Percentiles rank a stretch among this genome's conserved stretches.
phyloP scores from a whole-genome alignment of 2,329 filamentous ascomycete species.

The Nemania abortiva region DNA sequence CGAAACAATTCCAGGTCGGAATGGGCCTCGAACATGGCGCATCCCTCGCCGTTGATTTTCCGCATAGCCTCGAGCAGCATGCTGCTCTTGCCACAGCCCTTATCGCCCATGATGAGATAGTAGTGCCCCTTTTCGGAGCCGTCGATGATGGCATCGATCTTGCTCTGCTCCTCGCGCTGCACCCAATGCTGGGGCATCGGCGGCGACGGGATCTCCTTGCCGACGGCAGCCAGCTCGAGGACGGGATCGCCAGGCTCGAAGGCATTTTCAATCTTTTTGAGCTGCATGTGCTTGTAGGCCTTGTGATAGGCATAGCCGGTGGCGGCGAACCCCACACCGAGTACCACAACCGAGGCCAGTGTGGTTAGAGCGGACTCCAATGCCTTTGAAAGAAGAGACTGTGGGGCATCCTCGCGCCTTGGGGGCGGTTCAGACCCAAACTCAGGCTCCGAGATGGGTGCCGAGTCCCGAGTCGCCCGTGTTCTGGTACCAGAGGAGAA shows the following conservation, averaged over 20 bases:
- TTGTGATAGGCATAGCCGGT: constrained; percentile 84
- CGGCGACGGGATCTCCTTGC: constrained; percentile 65
- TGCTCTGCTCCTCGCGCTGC: constrained; percentile 81
- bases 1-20: constrained; percentile 95
- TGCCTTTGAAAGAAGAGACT: constrained; percentile 69
- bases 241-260: constrained; percentile 94
- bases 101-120: constrained; percentile 91
- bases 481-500: constrained; percentile 31
- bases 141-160: constrained; percentile 84
- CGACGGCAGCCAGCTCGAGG: constrained; percentile 79
- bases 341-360: constrained; percentile 77
- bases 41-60: constrained; percentile 87
- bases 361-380: constrained; percentile 80
- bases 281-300: constrained; percentile 88
- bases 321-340: constrained; percentile 72
- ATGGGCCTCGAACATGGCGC: constrained; percentile 97
- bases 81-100: constrained; percentile 95
- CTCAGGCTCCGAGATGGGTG: constrained; percentile 16
- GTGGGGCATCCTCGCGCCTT: constrained; percentile 43
- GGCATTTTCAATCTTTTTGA: constrained; percentile 92
- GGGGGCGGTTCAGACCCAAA: constrained; percentile 18
- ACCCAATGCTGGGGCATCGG: constrained; percentile 78
- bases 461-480: constrained; percentile 18
- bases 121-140: constrained; percentile 84
- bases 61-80: constrained; percentile 97